phyloP scores from a whole-genome alignment of 768 basidiomycete species.

The Tulasnella sp. region DNA sequence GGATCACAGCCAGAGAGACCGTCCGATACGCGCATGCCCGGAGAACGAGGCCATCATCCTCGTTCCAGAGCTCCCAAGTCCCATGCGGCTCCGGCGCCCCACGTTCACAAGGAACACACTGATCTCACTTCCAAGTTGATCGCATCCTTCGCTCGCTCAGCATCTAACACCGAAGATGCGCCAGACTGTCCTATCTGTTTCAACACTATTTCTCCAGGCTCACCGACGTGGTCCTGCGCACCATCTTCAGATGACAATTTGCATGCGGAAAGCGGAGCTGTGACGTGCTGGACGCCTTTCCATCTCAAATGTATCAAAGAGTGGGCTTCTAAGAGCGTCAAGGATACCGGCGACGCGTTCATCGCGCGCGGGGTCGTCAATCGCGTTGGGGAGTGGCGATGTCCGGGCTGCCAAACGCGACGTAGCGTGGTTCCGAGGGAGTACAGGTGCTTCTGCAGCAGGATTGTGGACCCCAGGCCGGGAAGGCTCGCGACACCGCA shows the following conservation, averaged over 20 bases:
- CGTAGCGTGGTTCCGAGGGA: constrained; percentile 49
- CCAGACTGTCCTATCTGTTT: constrained; percentile 56
- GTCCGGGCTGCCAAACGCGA: constrained; percentile 84
- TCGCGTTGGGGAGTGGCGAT: constrained; percentile 72
- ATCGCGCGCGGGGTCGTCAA: constrained; percentile 41
- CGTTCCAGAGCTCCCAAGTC: not conserved
- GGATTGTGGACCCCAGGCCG: constrained; percentile 59
- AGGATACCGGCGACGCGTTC: constrained; percentile 63
- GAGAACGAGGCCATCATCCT: too few relatives aligned
- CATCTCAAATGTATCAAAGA: constrained; percentile 81
- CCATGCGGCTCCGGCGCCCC: not conserved
- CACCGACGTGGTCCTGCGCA: constrained; percentile 82
- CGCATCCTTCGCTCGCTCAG: constrained; percentile 43
- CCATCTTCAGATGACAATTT: constrained; percentile 31
- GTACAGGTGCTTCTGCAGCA: constrained; percentile 74
- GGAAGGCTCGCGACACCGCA: constrained; percentile 61
- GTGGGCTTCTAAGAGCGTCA: constrained; percentile 75
- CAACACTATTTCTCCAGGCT: constrained; percentile 59
- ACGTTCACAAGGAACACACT: constrained; percentile 27
- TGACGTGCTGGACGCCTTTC: constrained; percentile 73
- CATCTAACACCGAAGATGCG: constrained; percentile 66
- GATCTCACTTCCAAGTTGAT: constrained; percentile 69
- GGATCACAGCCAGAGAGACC: too few relatives aligned
- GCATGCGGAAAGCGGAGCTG: constrained; percentile 22
- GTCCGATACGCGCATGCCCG: too few relatives aligned